Conservation (phyloP, 768 basidiomycete genomes). For the Kwoniella mangroviensis region DNA sequence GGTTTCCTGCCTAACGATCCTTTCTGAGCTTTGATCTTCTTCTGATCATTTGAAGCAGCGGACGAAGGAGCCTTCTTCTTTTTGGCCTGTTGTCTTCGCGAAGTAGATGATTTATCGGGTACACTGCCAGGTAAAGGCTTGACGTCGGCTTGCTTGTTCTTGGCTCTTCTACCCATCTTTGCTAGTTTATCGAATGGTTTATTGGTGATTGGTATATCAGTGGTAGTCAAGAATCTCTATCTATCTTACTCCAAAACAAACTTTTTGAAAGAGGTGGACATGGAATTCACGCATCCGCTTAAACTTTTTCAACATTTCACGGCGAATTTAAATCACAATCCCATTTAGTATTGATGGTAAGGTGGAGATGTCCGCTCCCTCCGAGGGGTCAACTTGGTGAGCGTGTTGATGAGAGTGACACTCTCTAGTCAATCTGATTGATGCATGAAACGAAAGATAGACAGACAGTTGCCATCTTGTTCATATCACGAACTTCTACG, state of each 20-base stretch:
- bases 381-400: neutral
- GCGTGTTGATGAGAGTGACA: neutral
- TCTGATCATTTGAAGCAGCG: constrained; percentile 19
- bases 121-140: constrained; percentile 49
- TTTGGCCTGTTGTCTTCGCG: constrained; percentile 34
- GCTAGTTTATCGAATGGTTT: neutral
- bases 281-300: neutral
- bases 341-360: neutral
- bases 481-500: too few relatives aligned
- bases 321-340: neutral
- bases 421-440: neutral
- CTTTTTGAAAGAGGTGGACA: constrained; percentile 1
- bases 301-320: constrained; percentile 1
- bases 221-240: too few relatives aligned
- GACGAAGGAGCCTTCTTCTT: constrained; percentile 46
- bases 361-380: constrained; percentile 4
- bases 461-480: neutral
- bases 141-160: constrained; percentile 54
- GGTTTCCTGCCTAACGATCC: constrained; percentile 28
- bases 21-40: constrained; percentile 38
- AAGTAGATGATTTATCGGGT: constrained; percentile 27
- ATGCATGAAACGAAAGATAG: neutral
- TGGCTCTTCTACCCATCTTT: constrained; percentile 55
- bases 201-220: neutral
- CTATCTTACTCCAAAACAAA: neutral